A percentile compares a stretch with the other conserved stretches of the same genome.
Evolutionary conservation across 176 grass and related monocot genomes (phyloP).

Genomic region (Cenchrus purpureus): DNA sequence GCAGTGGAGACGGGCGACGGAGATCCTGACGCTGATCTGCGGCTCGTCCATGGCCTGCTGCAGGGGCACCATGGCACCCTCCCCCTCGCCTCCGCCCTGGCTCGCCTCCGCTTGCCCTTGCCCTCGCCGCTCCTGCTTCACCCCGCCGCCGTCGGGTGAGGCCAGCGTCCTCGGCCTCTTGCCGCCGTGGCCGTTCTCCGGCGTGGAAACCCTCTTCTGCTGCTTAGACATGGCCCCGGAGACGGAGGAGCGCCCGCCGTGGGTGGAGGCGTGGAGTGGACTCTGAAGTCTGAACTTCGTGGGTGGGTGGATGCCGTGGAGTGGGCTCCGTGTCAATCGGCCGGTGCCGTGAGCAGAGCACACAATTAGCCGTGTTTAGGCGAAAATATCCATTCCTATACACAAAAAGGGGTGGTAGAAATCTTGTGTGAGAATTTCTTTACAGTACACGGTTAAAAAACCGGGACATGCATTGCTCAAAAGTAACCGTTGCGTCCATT

Average conservation of each 20-base stretch:
- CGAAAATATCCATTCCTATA: not conserved
- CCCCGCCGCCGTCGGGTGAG: not conserved
- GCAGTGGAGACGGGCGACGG: not conserved
- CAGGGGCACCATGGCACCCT: not conserved
- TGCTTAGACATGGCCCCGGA: not conserved
- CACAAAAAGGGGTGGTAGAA: not conserved
- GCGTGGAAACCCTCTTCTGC: not conserved
- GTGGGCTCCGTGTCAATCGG: too few relatives aligned
- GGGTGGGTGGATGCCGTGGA: too few relatives aligned
- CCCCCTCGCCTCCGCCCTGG: not conserved
- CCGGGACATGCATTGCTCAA: too few relatives aligned
- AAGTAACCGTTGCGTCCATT: too few relatives aligned
- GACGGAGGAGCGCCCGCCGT: too few relatives aligned
- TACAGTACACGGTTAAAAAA: too few relatives aligned
- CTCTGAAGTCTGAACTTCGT: not conserved
- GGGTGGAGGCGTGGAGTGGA: not conserved
- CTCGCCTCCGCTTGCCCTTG: not conserved
- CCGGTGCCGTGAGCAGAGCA: not conserved
- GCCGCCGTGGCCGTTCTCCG: not conserved
- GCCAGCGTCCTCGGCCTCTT: not conserved
- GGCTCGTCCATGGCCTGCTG: slow-evolving; percentile 1
- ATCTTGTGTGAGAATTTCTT: not conserved
- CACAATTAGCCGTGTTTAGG: not conserved
- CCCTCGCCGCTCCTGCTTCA: not conserved
- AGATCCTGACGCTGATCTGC: not conserved